phyloP scores from a whole-genome alignment of 352 stramenopile species.

The Globisporangium barbulae region DNA sequence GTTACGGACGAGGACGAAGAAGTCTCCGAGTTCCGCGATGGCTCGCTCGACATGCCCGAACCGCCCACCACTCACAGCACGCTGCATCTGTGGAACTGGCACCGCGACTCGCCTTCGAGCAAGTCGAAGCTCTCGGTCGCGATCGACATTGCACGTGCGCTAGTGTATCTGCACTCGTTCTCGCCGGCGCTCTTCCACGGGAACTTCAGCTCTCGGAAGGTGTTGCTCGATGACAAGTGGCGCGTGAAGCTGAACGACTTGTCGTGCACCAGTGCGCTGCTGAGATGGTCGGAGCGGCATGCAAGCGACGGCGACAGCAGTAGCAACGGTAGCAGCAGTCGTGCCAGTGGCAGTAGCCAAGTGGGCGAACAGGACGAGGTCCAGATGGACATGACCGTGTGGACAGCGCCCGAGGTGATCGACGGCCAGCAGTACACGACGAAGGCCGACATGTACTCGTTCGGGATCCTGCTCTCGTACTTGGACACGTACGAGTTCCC shows the following conservation, averaged over 20 bases:
- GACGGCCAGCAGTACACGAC: constrained; percentile 44
- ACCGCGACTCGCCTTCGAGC: constrained; percentile 17
- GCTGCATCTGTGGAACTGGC: constrained; percentile 25
- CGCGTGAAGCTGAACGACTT: constrained; percentile 42
- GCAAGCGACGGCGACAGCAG: constrained; percentile 5
- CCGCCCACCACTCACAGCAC: no score
- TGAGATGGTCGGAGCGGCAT: constrained; percentile 33
- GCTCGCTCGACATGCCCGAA: neutral
- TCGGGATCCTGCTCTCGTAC: constrained; percentile 36
- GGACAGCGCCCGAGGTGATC: constrained; percentile 39
- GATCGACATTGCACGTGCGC: constrained; percentile 32
- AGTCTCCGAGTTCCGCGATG: neutral
- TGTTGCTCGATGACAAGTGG: constrained; percentile 38
- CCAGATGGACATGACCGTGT: constrained; percentile 49
- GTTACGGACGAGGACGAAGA: constrained; percentile 1
- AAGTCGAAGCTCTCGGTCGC: constrained; percentile 43
- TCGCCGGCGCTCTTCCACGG: constrained; percentile 34
- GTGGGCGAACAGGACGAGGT: constrained; percentile 17
- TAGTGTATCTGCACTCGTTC: constrained; percentile 51
- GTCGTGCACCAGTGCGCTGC: constrained; percentile 37
- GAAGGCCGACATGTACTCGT: constrained; percentile 45
- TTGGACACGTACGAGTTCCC: constrained; percentile 38
- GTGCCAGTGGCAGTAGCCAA: neutral
- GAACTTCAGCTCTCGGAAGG: constrained; percentile 41
- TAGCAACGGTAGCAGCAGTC: neutral